phyloP scores from a whole-genome alignment of 805 yeast genomes.

The Pichia cabralensis region DNA sequence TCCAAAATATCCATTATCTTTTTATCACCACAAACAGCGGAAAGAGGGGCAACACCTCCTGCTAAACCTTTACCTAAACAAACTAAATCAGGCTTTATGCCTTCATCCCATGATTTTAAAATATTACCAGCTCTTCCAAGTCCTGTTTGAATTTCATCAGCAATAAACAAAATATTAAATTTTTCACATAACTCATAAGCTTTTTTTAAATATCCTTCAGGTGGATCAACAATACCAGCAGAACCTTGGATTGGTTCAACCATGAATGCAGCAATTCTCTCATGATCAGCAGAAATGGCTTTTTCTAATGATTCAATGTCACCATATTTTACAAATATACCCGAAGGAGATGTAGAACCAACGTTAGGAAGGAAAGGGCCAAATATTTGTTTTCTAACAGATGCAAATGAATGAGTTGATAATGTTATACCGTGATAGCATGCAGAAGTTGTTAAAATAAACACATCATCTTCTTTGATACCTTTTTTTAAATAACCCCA shows the following conservation, averaged over 20 bases:
- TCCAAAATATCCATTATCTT: conserved; percentile 18
- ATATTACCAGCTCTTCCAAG: conserved; percentile 21
- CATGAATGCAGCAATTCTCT: conserved; percentile 20
- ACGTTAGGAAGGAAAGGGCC: conserved; percentile 19
- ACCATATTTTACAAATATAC: conserved; percentile 17
- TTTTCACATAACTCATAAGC: conserved; percentile 18
- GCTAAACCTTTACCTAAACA: conserved; percentile 21
- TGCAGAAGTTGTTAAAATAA: conserved; percentile 16
- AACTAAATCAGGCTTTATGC: conserved; percentile 20
- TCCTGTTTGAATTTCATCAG: conserved; percentile 24
- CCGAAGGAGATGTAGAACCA: conserved; percentile 19
- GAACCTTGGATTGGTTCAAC: conserved; percentile 24
- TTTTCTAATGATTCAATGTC: conserved; percentile 12
- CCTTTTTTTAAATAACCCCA: conserved; percentile 20
- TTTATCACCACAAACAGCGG: conserved; percentile 18
- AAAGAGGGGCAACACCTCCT: conserved; percentile 20
- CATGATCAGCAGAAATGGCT: conserved; percentile 16
- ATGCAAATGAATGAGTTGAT: conserved; percentile 19
- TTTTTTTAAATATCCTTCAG: conserved; percentile 15
- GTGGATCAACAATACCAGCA: conserved; percentile 22
- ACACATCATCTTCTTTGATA: conserved; percentile 13
- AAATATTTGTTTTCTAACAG: conserved; percentile 8
- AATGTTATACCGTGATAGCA: conserved; percentile 23
- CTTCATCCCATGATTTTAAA: conserved; percentile 14
- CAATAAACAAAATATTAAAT: conserved; percentile 19